These are phyloP conservation scores for Ophiostoma sp. DNA, from an alignment of 2,329 filamentous ascomycete genomes.

Conservation along the genomic window DNA sequence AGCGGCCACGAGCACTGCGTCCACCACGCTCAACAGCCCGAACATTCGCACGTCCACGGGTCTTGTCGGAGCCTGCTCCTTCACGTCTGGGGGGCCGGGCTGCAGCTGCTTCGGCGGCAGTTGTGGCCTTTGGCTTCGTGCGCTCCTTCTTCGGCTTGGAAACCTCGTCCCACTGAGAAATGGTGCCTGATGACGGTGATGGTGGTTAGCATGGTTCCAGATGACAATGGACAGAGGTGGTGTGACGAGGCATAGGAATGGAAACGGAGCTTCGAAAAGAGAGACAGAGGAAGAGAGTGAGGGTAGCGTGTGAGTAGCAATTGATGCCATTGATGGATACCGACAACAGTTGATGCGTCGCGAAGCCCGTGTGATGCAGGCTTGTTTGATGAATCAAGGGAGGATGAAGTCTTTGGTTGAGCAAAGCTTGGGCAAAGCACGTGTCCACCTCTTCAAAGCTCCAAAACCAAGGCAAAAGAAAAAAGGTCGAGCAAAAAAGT, in stretches of 20 bases:
- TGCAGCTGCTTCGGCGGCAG: slow-evolving; percentile 53
- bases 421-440: not conserved
- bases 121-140: slow-evolving; percentile 67
- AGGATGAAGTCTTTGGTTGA: not conserved
- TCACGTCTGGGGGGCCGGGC: slow-evolving; percentile 58
- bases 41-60: slow-evolving; percentile 62
- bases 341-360: not conserved
- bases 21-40: slow-evolving; percentile 64
- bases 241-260: slow-evolving; percentile 8
- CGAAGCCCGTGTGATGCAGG: not conserved
- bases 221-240: not conserved
- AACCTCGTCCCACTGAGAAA: slow-evolving; percentile 83
- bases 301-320: not conserved
- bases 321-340: not conserved
- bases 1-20: slow-evolving; percentile 63
- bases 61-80: slow-evolving; percentile 61
- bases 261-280: slow-evolving; percentile 4
- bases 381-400: slow-evolving; percentile 3
- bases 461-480: not conserved
- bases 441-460: not conserved
- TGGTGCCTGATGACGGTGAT: slow-evolving; percentile 56
- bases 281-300: not conserved
- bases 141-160: slow-evolving; percentile 76
- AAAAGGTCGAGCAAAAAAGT: not conserved
- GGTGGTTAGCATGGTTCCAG: not conserved